phyloP scores from a whole-genome alignment of 2,329 filamentous ascomycete genomes.

The Diaporthe longicolla region DNA sequence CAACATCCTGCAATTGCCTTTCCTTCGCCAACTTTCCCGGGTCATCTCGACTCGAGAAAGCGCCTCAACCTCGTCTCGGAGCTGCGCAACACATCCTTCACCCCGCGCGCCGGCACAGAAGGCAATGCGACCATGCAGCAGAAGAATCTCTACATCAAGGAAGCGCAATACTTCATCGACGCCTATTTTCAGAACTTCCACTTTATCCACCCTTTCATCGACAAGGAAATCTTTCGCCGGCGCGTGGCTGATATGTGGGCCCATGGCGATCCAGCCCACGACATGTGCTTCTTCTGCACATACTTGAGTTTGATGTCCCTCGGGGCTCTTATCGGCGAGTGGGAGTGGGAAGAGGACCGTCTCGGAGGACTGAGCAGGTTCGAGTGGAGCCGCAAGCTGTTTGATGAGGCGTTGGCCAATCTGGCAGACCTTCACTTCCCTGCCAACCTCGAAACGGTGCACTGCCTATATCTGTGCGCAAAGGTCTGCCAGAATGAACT shows the following conservation, averaged over 20 bases:
- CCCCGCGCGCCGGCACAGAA: not conserved
- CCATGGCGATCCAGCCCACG: not conserved
- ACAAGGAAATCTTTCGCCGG: not conserved
- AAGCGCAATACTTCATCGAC: conserved; percentile 19
- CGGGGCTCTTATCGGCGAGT: conserved; percentile 4
- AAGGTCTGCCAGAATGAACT: conserved; percentile 22
- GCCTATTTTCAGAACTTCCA: conserved; percentile 17
- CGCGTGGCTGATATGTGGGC: conserved; percentile 10
- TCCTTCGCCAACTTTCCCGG: not conserved
- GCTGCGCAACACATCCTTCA: conserved; percentile 7
- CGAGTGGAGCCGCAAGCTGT: conserved; percentile 8
- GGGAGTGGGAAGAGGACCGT: conserved; percentile 3
- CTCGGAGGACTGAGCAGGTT: not conserved
- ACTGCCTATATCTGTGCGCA: conserved; percentile 12
- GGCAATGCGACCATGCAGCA: not conserved
- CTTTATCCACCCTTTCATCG: conserved; percentile 19
- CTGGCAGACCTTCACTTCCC: not conserved
- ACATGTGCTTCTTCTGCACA: not conserved
- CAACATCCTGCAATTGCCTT: not conserved
- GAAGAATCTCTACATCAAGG: conserved; percentile 1
- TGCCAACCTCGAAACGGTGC: conserved; percentile 15
- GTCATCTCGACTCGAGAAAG: not conserved
- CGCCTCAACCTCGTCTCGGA: conserved; percentile 10
- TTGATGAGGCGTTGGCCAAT: conserved; percentile 6
- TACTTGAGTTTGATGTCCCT: conserved; percentile 5